Base-by-base conservation (phyloP, 805 yeast genomes). In the Lipomyces japonicus region DNA sequence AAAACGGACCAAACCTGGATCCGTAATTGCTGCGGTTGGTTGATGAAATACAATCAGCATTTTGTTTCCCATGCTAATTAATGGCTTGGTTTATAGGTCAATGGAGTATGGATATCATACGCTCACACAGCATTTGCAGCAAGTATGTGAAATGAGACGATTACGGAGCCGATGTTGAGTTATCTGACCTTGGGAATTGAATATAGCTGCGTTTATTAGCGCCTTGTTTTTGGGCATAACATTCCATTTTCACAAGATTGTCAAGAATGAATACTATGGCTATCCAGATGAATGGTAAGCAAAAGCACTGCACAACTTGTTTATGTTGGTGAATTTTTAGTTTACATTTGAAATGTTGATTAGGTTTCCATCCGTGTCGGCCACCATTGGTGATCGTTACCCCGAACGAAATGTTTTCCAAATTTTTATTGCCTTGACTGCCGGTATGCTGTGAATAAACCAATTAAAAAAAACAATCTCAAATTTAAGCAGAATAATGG, bases 341-440 rank as follows among this genome's bases (percentile, higher is more conserved):
- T 35, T 4, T 19, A 19, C 37, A 12, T 18, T 24, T 34, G 25
- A 21, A 39, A 22, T 39, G 25, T 2, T 14, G 21, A 3, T 7
- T 25, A 54, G 66, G 68, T 91, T 93, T 65, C 98, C 98, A 1
- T 84, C 95, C 63, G 98, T 93, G 1, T 84, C 95, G 32, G 97
- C 98, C 1, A 80, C 98, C 1, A 93, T 93, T 64, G 98, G 98
- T 39, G 98, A 93, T 66, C 70, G 97, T 53, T 93, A 89, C 65
- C 98, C 98, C 0, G 98, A 93, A 69, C 74, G 98, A 58, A 86
- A 96, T 1, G 69, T 93, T 18, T 93, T 91, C 67, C 98, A 93
- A 69, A 75, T 91, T 32, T 69, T 91, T 55, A 93, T 93, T 58
- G 98, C 97, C 1, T 68, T 91, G 40, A 90, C 97, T 0, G 77